Evolutionary conservation across 192 early-diverging fungal genomes (phyloP).

Genomic region (Entrophospora sp.): DNA sequence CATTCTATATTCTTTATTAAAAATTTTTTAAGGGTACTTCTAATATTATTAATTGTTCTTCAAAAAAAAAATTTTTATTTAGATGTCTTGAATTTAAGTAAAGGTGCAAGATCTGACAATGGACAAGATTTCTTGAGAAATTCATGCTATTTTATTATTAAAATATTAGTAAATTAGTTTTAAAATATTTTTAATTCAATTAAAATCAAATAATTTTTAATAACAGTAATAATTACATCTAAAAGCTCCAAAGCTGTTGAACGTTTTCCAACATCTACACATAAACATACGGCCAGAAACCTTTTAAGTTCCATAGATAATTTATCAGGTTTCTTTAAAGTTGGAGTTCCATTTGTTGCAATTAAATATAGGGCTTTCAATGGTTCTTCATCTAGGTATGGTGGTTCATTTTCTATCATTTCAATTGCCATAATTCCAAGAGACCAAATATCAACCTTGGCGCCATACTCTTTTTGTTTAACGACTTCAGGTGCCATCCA

Average conservation of each 20-base stretch:
- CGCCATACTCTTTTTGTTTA: conserved; percentile 78
- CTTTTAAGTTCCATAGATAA: conserved; percentile 66
- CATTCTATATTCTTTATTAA: no score
- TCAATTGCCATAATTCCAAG: conserved; percentile 90
- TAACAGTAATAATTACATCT: conserved; percentile 41
- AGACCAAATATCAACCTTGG: conserved; percentile 88
- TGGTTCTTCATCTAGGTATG: conserved; percentile 83
- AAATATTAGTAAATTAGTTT: neutral
- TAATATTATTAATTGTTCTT: no score
- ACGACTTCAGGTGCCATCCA: conserved; percentile 99
- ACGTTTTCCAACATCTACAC: conserved; percentile 62
- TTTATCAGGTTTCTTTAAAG: conserved; percentile 68
- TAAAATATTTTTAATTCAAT: neutral
- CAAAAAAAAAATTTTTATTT: no score
- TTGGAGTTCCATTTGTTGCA: conserved; percentile 82
- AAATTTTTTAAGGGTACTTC: no score
- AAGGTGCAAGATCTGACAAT: conserved; percentile 51
- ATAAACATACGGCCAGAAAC: conserved; percentile 65
- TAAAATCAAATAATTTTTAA: conserved; percentile 24
- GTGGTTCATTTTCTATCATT: conserved; percentile 94
- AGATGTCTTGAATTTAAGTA: conserved; percentile 49
- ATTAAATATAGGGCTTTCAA: conserved; percentile 73
- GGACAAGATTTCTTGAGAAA: conserved; percentile 60
- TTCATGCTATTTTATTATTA: conserved; percentile 45
- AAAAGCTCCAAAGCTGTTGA: conserved; percentile 66